Evolutionary conservation across 345 rosid species (phyloP).

Genomic region (Eucalyptus virginea): DNA sequence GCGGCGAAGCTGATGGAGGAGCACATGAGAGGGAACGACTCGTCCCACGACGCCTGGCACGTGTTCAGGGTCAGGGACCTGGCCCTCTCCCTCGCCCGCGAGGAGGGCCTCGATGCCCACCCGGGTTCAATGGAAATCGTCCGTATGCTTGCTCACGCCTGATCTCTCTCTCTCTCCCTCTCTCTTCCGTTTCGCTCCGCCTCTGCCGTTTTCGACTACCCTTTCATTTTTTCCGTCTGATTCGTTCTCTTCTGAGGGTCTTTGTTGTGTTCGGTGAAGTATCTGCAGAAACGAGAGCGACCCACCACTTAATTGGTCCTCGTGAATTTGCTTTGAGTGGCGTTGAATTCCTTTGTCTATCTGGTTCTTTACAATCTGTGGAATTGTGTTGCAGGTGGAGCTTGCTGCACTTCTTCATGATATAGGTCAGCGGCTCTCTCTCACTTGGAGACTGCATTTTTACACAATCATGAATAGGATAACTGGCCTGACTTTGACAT

Average conservation of each 20-base stretch:
- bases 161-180: not conserved
- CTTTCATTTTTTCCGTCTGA: not conserved
- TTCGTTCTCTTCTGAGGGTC: not conserved
- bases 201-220: not conserved
- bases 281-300: not conserved
- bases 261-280: not conserved
- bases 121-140: slow-evolving; percentile 75
- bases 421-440: too few species aligned
- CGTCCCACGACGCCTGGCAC: slow-evolving; percentile 73
- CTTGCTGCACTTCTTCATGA: too few species aligned
- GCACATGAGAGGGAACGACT: slow-evolving; percentile 62
- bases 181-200: not conserved
- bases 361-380: not conserved
- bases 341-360: not conserved
- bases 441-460: too few species aligned
- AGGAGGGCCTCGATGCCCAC: slow-evolving; percentile 69
- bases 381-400: too few species aligned
- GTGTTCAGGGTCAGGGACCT: slow-evolving; percentile 80
- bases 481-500: too few species aligned
- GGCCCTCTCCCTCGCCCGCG: slow-evolving; percentile 69
- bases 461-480: too few species aligned
- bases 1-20: slow-evolving; percentile 67
- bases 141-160: not conserved
- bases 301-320: not conserved
- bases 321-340: not conserved